Conservation (phyloP, 768 basidiomycete species). For the Trametes punicea region DNA sequence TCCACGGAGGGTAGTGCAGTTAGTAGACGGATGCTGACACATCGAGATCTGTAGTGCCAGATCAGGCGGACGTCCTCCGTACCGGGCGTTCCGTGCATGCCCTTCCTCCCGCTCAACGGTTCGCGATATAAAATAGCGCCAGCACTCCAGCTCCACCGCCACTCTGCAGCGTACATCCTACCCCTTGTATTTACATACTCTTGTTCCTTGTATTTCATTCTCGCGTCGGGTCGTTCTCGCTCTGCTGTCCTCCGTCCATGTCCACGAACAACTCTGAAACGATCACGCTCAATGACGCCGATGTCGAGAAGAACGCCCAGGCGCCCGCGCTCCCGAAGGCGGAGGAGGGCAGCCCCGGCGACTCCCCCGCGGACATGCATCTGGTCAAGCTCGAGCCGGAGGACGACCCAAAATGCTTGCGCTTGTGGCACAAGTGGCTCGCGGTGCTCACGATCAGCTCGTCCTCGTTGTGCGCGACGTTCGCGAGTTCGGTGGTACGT, state of each 20-base stretch:
- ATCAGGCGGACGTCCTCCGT: too few species aligned
- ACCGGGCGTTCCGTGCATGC: too few species aligned
- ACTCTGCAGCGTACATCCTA: not conserved
- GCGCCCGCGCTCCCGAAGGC: slow-evolving; percentile 5
- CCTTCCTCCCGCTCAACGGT: too few species aligned
- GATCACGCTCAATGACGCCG: slow-evolving; percentile 10
- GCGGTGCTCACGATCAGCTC: slow-evolving; percentile 24
- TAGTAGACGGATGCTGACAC: too few species aligned
- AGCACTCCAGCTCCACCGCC: too few species aligned
- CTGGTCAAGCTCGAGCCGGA: slow-evolving; percentile 22
- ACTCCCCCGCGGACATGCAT: slow-evolving; percentile 10
- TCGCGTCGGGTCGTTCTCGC: not conserved
- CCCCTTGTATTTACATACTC: too few species aligned
- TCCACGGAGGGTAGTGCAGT: too few species aligned
- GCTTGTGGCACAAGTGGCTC: slow-evolving; percentile 25
- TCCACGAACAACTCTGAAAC: slow-evolving; percentile 4
- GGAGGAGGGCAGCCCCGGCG: not conserved
- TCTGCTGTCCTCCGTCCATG: not conserved
- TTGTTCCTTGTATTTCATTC: not conserved
- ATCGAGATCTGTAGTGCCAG: too few species aligned
- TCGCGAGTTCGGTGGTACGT: slow-evolving; percentile 55
- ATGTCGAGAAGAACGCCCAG: slow-evolving; percentile 14
- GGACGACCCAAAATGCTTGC: slow-evolving; percentile 27
- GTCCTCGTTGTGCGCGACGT: slow-evolving; percentile 35
- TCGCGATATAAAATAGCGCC: too few species aligned